Conservation (phyloP, 352 stramenopile species). For the Pythium myriotylum region DNA sequence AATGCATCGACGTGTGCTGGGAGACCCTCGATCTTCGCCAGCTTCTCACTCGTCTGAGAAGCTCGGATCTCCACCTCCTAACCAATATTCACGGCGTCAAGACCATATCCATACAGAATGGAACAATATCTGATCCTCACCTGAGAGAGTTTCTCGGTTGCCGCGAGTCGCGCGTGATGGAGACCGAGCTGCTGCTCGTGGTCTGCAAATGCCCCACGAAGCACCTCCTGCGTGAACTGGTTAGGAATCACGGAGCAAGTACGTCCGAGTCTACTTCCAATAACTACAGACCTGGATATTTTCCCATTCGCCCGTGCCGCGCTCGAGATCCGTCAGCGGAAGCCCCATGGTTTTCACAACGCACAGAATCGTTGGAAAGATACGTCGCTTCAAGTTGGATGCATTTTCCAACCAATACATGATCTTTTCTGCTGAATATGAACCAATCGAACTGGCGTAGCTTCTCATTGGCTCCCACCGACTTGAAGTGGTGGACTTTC, state of each 20-base stretch:
- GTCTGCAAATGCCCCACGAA: slow-evolving; percentile 45
- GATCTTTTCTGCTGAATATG: too few species aligned
- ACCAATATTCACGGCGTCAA: neutral
- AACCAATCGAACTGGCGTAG: neutral
- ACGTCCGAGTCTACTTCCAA: neutral
- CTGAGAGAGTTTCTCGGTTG: neutral
- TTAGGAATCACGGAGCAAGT: neutral
- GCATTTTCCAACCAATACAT: slow-evolving; percentile 7
- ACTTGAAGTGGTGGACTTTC: slow-evolving; percentile 18
- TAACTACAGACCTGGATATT: slow-evolving; percentile 82
- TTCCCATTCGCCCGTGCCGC: slow-evolving; percentile 59
- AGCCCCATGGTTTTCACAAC: slow-evolving; percentile 1
- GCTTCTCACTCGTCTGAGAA: neutral
- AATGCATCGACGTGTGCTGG: slow-evolving; percentile 46
- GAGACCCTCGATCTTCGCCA: slow-evolving; percentile 22
- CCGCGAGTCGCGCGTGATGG: slow-evolving; percentile 27
- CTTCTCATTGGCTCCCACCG: slow-evolving; percentile 10
- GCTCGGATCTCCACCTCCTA: slow-evolving; percentile 19
- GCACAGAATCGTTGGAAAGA: neutral
- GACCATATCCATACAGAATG: too few species aligned
- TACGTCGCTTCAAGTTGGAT: neutral
- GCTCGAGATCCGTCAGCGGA: slow-evolving; percentile 41
- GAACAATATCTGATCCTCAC: slow-evolving; percentile 1
- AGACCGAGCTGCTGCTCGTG: slow-evolving; percentile 33
- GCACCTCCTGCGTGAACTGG: slow-evolving; percentile 38